Evolutionary conservation across 139 green algal species (phyloP), one percentile per base, ranked within the genome.

Genomic region (Ettlia oleoabundans): DNA sequence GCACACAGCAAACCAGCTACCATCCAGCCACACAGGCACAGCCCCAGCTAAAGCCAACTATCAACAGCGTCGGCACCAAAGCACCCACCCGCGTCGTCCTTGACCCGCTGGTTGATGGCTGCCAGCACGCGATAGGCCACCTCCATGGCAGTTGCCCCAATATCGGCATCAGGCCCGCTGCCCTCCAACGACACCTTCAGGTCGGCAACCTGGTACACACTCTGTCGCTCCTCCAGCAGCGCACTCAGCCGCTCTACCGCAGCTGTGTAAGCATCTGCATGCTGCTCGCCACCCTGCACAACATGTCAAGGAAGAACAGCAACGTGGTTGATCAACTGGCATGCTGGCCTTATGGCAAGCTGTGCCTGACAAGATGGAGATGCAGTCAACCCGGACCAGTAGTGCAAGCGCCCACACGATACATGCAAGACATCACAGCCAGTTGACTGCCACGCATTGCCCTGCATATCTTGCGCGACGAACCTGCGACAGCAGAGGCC

Each of bases 201-300:
- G 73, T 97, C 93, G 30, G 93, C 88, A 51, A 89, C 87, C 66
- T 91, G 89, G 65, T 97, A 97, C 70, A 86, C 88, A 37, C 86
- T 76, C 7, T 43, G 82, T 42, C 93, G 88, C 43, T 94, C 83
- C 35, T 91, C 86, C 58, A 96, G 82, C 38, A 96, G 80, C 21
- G 26, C 22, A 0, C 55, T 75, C 52, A 96, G 74, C 72, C 88
- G 91, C 7, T 41, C 71, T 18, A 87, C 66, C 0, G 81, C 77
- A 22, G 74, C 76, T 0, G 37, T 32, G 73, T 89, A 82, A 41
- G 78, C 75, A 43, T 90, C 47, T 18, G n/a, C 62, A 69, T 19
- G n/a, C n/a, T n/a, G n/a, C n/a, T n/a, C n/a, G n/a, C n/a, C n/a
- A n/a, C n/a, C n/a, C n/a, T n/a, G n/a, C n/a, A n/a, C n/a, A n/a